Evolutionary conservation across 495 filamentous ascomycete genomes (phyloP).

Genomic region (Aspergillus carlsbadensis): DNA sequence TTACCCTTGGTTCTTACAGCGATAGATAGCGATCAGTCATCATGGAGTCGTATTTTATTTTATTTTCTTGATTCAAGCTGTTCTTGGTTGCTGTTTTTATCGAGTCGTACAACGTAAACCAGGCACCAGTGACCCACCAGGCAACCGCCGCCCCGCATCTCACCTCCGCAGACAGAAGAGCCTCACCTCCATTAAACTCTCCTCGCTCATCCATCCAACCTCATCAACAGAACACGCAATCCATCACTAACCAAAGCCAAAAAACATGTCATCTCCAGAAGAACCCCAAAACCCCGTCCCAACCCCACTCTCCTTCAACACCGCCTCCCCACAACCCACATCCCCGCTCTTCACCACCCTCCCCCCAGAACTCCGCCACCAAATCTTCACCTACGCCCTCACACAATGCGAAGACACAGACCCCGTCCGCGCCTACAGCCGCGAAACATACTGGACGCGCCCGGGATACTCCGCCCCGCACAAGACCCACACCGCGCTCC

Average conservation of each 20-base stretch:
- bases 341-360: slow-evolving; percentile 17
- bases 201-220: no score
- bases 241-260: neutral
- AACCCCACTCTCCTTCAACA: neutral
- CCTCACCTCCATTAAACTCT: no score
- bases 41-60: no score
- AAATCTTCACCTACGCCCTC: slow-evolving; percentile 28
- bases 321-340: slow-evolving; percentile 10
- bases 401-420: slow-evolving; percentile 16
- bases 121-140: no score
- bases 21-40: no score
- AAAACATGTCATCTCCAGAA: neutral
- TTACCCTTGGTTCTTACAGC: neutral
- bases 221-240: no score
- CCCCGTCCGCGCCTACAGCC: neutral
- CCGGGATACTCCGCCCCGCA: slow-evolving; percentile 24
- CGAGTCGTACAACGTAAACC: neutral
- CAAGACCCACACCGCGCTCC: slow-evolving; percentile 19
- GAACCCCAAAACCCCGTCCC: neutral
- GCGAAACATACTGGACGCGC: slow-evolving; percentile 24
- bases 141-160: no score
- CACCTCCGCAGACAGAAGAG: no score
- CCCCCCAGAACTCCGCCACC: slow-evolving; percentile 29
- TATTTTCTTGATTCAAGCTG: neutral
- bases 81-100: neutral